Conservation (phyloP, 2,329 filamentous ascomycete species). For the Scedosporium dehoogii region DNA sequence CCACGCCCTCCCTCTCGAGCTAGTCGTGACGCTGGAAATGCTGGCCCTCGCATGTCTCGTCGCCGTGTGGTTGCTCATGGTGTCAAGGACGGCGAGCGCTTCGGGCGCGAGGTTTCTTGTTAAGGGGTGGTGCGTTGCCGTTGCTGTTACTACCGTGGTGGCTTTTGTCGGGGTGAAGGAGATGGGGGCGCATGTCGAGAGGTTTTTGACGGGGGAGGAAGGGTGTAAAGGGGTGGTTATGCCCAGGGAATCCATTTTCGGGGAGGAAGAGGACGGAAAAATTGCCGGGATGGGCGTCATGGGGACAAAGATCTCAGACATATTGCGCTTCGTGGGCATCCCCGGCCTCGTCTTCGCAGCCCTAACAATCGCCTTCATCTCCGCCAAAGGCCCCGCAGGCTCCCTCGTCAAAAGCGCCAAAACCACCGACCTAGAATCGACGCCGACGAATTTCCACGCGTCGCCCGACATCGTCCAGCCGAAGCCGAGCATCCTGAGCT, state of each 20-base stretch:
- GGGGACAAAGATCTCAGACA: background rate
- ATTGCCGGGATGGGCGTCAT: background rate
- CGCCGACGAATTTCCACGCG: background rate
- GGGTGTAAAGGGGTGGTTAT: background rate
- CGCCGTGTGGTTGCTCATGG: slow-evolving; percentile 9
- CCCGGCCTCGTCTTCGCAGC: slow-evolving; percentile 1
- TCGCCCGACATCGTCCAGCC: background rate
- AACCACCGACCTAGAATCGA: background rate
- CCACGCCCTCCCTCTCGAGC: slow-evolving; percentile 6
- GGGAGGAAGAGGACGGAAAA: background rate
- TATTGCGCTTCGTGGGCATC: background rate
- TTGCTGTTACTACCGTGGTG: slow-evolving; percentile 4
- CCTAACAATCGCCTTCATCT: background rate
- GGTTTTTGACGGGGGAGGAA: background rate
- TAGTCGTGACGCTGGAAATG: slow-evolving; percentile 11
- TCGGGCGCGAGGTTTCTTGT: slow-evolving; percentile 10
- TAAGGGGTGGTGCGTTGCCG: slow-evolving; percentile 10
- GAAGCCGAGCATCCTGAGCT: background rate
- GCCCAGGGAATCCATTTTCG: background rate
- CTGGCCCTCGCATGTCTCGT: slow-evolving; percentile 10
- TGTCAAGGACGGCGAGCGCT: slow-evolving; percentile 7
- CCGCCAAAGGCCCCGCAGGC: background rate
- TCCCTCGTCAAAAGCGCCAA: background rate
- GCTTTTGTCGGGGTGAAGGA: slow-evolving; percentile 5
- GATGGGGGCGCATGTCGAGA: background rate